These are phyloP conservation scores for Kwoniella mangroviensis DNA, from an alignment of 768 basidiomycete species.

Conservation along the genomic window DNA sequence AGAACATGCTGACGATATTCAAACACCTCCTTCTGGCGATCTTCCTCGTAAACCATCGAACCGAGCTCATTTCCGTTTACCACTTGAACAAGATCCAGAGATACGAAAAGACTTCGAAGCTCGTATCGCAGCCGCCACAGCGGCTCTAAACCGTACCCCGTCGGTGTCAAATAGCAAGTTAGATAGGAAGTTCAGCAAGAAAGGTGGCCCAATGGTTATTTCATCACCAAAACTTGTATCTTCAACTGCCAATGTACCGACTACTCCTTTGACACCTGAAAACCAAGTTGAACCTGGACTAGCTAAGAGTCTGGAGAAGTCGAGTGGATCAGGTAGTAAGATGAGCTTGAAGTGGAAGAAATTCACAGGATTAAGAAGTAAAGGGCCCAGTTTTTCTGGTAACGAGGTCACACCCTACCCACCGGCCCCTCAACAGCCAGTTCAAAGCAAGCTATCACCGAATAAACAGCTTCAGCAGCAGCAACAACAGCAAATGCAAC, in stretches of 20 bases:
- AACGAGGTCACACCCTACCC: conserved; percentile 16
- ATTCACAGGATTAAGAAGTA: conserved; percentile 35
- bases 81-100: conserved; percentile 37
- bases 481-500: conserved; percentile 9
- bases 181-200: conserved; percentile 41
- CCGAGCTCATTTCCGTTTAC: conserved; percentile 2
- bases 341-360: conserved; percentile 47
- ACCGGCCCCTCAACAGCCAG: background rate
- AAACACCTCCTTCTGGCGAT: conserved; percentile 17
- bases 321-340: conserved; percentile 41
- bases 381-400: conserved; percentile 24
- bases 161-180: conserved; percentile 28
- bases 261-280: conserved; percentile 25
- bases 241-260: conserved; percentile 37
- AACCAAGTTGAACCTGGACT: conserved; percentile 15
- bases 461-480: conserved; percentile 14
- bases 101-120: conserved; percentile 46
- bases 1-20: conserved; percentile 24
- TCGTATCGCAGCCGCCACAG: conserved; percentile 49
- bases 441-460: background rate
- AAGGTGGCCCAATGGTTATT: conserved; percentile 39
- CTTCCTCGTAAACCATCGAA: conserved; percentile 14
- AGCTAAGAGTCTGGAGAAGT: conserved; percentile 33
- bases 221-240: conserved; percentile 48
- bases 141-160: conserved; percentile 45